Evolutionary conservation across 148 eudicot species (phyloP).

Genomic region (Persicaria maculosa): DNA sequence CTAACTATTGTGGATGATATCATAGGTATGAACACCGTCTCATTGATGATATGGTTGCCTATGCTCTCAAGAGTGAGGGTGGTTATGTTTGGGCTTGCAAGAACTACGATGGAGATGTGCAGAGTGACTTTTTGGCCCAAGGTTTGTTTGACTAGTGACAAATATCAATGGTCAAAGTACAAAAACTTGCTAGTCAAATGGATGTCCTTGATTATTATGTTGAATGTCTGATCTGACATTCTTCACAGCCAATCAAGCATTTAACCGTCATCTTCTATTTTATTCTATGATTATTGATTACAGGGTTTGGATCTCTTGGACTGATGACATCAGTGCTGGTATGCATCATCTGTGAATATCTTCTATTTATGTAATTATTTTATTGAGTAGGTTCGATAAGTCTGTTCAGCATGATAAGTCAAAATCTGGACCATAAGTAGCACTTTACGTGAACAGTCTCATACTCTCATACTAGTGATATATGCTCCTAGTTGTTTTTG

Average conservation of each 20-base stretch:
- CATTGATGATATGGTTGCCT: slow-evolving; percentile 96
- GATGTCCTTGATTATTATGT: background rate
- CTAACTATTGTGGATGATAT: slow-evolving; percentile 11
- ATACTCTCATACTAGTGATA: background rate
- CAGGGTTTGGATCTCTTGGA: slow-evolving; percentile 84
- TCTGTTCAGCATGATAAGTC: background rate
- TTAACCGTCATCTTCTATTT: background rate
- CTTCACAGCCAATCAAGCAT: background rate
- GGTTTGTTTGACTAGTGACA: slow-evolving; percentile 30
- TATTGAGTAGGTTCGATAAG: background rate
- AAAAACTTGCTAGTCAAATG: background rate
- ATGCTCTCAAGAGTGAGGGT: slow-evolving; percentile 90
- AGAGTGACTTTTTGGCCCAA: slow-evolving; percentile 93
- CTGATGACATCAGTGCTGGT: slow-evolving; percentile 88
- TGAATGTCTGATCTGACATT: background rate
- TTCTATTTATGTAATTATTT: background rate
- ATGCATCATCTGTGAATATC: slow-evolving; percentile 18
- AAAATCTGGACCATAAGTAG: background rate
- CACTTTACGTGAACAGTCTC: background rate
- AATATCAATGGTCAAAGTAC: background rate
- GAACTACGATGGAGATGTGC: slow-evolving; percentile 95
- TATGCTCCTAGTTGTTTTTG: background rate
- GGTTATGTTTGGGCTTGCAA: slow-evolving; percentile 98
- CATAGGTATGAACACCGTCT: slow-evolving; percentile 94
- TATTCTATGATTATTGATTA: slow-evolving; percentile 15